Evolutionary conservation across 2,329 filamentous ascomycete genomes (phyloP).

Genomic region (Blastomyces silverae): DNA sequence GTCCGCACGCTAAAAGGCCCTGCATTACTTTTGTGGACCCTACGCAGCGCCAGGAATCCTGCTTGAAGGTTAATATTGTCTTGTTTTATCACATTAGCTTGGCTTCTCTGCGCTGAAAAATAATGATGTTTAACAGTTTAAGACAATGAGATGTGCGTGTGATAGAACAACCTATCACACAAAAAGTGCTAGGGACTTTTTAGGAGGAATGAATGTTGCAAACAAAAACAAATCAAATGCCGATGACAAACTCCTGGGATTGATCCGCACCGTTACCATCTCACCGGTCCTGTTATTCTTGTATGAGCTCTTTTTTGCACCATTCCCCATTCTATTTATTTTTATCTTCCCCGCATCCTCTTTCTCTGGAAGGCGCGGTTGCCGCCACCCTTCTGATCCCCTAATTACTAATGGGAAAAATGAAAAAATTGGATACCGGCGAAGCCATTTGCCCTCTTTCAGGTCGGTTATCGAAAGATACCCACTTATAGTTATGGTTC

Average conservation of each 20-base stretch:
- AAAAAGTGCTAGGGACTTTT: background rate
- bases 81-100: conserved; percentile 7
- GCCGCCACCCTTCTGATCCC: background rate
- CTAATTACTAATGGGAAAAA: background rate
- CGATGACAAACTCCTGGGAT: background rate
- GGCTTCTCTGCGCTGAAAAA: background rate
- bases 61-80: conserved; percentile 4
- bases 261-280: conserved; percentile 4
- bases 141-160: background rate
- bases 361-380: background rate
- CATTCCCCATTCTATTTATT: background rate
- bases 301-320: background rate
- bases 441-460: background rate
- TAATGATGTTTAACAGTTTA: background rate
- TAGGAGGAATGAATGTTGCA: background rate
- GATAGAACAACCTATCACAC: background rate
- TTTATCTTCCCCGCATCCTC: background rate
- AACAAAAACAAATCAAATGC: background rate
- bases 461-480: background rate
- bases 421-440: background rate
- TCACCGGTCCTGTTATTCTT: background rate
- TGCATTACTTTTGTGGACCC: conserved; percentile 1
- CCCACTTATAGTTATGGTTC: background rate
- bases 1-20: conserved; percentile 8
- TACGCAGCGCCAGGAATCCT: background rate